Evolutionary conservation across 2,329 filamentous ascomycete genomes (phyloP).

Genomic region (Arthrobotrys musiformis): DNA sequence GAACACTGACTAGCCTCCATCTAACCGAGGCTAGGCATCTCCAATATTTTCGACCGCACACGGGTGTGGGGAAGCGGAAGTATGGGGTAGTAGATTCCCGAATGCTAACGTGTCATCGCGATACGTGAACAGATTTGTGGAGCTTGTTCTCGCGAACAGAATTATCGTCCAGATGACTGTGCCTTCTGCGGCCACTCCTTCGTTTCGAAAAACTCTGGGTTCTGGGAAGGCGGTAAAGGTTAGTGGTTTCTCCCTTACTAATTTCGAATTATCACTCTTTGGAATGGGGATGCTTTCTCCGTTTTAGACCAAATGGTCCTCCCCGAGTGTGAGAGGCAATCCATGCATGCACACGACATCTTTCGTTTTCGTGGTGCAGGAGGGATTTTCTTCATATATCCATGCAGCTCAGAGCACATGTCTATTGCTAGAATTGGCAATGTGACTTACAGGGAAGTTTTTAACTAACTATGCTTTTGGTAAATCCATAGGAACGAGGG

Average conservation of each 20-base stretch:
- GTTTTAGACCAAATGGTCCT: slow-evolving; percentile 22
- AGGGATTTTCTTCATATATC: slow-evolving; percentile 45
- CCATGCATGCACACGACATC: slow-evolving; percentile 27
- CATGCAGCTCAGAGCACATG: slow-evolving; percentile 49
- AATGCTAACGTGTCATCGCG: slow-evolving; percentile 32
- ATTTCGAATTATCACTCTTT: not conserved
- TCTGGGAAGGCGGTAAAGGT: slow-evolving; percentile 83
- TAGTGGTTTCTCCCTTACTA: slow-evolving; percentile 16
- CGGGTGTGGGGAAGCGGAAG: slow-evolving; percentile 37
- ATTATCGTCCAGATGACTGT: slow-evolving; percentile 80
- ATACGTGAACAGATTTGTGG: slow-evolving; percentile 64
- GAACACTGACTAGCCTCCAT: slow-evolving; percentile 33
- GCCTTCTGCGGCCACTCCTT: slow-evolving; percentile 76
- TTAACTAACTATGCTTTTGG: slow-evolving; percentile 43
- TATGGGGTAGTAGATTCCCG: slow-evolving; percentile 36
- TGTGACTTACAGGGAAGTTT: slow-evolving; percentile 55
- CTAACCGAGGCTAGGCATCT: slow-evolving; percentile 50
- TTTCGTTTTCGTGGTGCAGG: slow-evolving; percentile 55
- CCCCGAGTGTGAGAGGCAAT: not conserved
- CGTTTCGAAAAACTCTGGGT: slow-evolving; percentile 76
- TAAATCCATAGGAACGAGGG: slow-evolving; percentile 71
- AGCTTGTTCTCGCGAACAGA: slow-evolving; percentile 82
- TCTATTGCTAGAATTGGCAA: slow-evolving; percentile 30
- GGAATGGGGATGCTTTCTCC: slow-evolving; percentile 13
- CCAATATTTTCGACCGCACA: slow-evolving; percentile 46